phyloP scores from a whole-genome alignment of 2,329 filamentous ascomycete species.

The Drechslera avenae region DNA sequence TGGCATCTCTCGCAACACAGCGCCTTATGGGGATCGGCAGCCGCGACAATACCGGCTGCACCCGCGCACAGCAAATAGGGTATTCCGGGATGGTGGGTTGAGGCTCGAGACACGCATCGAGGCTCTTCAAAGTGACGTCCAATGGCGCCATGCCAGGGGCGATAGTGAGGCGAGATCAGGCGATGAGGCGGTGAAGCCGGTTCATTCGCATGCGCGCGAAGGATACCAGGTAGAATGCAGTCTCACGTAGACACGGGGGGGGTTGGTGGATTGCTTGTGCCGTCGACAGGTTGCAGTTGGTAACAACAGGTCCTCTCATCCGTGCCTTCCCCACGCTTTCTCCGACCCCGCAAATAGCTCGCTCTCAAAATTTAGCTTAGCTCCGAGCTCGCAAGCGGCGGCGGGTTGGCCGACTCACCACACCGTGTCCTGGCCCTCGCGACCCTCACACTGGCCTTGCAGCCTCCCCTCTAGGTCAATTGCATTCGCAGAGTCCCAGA shows the following conservation, averaged over 20 bases:
- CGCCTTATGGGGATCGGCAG: conserved; percentile 26
- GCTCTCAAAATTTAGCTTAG: conserved; percentile 31
- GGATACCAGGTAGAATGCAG: not conserved
- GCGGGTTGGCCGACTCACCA: conserved; percentile 32
- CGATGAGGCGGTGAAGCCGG: conserved; percentile 1
- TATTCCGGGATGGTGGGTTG: conserved; percentile 17
- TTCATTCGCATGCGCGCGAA: no score
- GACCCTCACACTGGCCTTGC: conserved; percentile 18
- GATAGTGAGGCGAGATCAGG: conserved; percentile 18
- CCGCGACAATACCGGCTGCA: conserved; percentile 12
- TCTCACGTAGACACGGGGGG: not conserved
- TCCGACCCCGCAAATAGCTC: conserved; percentile 30
- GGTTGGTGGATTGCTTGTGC: not conserved
- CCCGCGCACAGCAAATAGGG: conserved; percentile 12
- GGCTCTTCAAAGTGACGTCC: conserved; percentile 10
- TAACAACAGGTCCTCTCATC: conserved; percentile 6
- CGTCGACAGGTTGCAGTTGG: not conserved
- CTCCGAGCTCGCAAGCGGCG: conserved; percentile 37
- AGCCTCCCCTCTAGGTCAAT: conserved; percentile 31
- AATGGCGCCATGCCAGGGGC: conserved; percentile 13
- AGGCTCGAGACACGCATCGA: conserved; percentile 16
- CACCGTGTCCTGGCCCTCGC: conserved; percentile 17
- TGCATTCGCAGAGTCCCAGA: conserved; percentile 25
- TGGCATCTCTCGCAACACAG: conserved; percentile 1
- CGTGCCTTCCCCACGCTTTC: conserved; percentile 41